Conservation (phyloP, 768 basidiomycete species). For the Filobasidium floriforme region DNA sequence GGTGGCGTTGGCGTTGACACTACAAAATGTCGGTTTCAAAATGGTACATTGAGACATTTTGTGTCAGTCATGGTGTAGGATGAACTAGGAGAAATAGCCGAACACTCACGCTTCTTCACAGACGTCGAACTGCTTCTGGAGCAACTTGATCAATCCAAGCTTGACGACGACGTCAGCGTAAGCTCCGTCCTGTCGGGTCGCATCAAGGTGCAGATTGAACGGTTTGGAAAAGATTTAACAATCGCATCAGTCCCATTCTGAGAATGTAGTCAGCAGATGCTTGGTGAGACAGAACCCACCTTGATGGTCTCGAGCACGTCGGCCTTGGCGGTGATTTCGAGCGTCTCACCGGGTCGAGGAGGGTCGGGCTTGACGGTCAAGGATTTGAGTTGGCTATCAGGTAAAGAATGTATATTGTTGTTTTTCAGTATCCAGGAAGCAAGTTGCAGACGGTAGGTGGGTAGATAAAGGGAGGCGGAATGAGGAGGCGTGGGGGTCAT, state of each 20-base stretch:
- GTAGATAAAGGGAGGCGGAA: background rate
- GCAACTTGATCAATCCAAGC: slow-evolving; percentile 83
- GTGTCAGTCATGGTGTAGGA: too few relatives aligned
- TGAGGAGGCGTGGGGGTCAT: slow-evolving; percentile 28
- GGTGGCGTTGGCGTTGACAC: slow-evolving; percentile 63
- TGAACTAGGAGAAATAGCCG: background rate
- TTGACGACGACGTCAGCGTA: slow-evolving; percentile 85
- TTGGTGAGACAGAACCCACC: slow-evolving; percentile 48
- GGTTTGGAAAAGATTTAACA: too few relatives aligned
- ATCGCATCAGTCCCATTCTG: background rate
- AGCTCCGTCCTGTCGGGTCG: slow-evolving; percentile 65
- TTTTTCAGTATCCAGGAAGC: too few relatives aligned
- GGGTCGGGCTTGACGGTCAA: slow-evolving; percentile 76
- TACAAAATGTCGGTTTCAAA: too few relatives aligned
- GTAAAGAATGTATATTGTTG: slow-evolving; percentile 19
- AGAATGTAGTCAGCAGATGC: too few relatives aligned
- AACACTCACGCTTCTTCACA: slow-evolving; percentile 85
- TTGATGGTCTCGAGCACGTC: slow-evolving; percentile 56
- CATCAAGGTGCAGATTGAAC: too few relatives aligned
- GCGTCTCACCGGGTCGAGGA: slow-evolving; percentile 72
- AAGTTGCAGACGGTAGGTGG: too few relatives aligned
- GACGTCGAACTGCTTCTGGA: slow-evolving; percentile 73
- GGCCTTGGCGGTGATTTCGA: slow-evolving; percentile 76
- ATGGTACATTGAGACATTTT: too few relatives aligned
- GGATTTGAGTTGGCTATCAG: slow-evolving; percentile 55